A percentile compares a stretch with the other conserved stretches of the same genome.
Conservation (phyloP, 768 basidiomycete genomes). For the Lactarius evosmus region DNA sequence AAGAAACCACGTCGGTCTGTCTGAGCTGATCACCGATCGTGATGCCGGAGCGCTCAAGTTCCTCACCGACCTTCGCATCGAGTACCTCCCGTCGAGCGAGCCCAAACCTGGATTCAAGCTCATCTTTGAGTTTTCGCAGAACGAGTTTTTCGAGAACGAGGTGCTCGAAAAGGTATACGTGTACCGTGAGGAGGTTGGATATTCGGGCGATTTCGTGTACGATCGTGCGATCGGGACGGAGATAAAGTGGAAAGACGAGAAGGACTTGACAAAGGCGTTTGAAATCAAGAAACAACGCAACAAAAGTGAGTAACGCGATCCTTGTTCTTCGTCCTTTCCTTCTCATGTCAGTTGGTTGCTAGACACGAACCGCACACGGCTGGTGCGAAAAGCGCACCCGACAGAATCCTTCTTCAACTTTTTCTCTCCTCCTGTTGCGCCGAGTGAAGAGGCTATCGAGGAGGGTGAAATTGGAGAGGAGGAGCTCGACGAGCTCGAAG, state of each 20-base stretch:
- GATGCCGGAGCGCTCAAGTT: constrained; percentile 83
- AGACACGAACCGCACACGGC: constrained; percentile 83
- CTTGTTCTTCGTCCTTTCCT: background rate
- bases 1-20: constrained; percentile 83
- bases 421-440: constrained; percentile 80
- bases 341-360: constrained; percentile 10
- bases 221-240: constrained; percentile 88
- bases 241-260: constrained; percentile 98
- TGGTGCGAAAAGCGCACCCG: constrained; percentile 82
- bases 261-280: constrained; percentile 94
- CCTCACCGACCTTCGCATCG: constrained; percentile 75
- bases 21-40: constrained; percentile 89
- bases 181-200: constrained; percentile 91
- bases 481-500: constrained; percentile 86
- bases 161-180: constrained; percentile 90
- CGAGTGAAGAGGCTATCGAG: constrained; percentile 64
- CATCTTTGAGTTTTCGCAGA: constrained; percentile 72
- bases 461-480: constrained; percentile 75
- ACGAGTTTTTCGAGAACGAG: constrained; percentile 86
- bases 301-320: constrained; percentile 61
- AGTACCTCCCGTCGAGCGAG: constrained; percentile 64
- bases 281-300: constrained; percentile 99
- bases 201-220: constrained; percentile 94
- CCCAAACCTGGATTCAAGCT: constrained; percentile 90
- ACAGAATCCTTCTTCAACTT: constrained; percentile 99